These are phyloP conservation scores for Boletales sp. DNA, from an alignment of 768 basidiomycete genomes.

Conservation along the genomic window DNA sequence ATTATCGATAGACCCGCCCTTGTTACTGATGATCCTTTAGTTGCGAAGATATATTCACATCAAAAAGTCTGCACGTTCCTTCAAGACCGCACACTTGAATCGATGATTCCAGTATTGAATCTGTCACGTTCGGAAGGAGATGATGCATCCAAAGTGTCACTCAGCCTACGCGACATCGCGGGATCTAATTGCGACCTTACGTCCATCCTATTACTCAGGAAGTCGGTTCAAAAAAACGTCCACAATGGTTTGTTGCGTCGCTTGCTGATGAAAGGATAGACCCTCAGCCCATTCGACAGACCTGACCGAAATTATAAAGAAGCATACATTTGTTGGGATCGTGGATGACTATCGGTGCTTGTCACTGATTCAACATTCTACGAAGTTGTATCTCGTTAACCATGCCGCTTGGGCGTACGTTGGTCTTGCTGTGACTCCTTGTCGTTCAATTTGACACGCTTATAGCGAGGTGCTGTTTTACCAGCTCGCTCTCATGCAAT, in stretches of 20 bases:
- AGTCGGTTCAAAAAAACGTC: constrained; percentile 51
- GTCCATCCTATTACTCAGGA: constrained; percentile 68
- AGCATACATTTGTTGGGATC: constrained; percentile 90
- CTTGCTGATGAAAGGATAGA: not conserved
- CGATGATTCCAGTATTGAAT: constrained; percentile 79
- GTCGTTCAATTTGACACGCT: not conserved
- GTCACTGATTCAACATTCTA: constrained; percentile 82
- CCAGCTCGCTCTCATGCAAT: constrained; percentile 88
- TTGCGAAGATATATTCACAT: constrained; percentile 64
- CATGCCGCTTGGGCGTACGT: constrained; percentile 81
- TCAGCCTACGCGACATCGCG: constrained; percentile 51
- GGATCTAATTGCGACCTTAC: constrained; percentile 76
- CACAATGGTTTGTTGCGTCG: constrained; percentile 58
- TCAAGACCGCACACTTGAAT: constrained; percentile 87
- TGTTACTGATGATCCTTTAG: constrained; percentile 9
- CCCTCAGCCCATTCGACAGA: constrained; percentile 40
- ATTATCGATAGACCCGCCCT: not conserved
- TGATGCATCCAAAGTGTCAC: constrained; percentile 13
- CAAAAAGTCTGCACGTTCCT: constrained; percentile 91
- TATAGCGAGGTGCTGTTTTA: constrained; percentile 90
- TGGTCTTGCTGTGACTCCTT: not conserved
- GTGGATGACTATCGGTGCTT: constrained; percentile 72
- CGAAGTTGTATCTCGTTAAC: constrained; percentile 86
- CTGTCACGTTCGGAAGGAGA: constrained; percentile 41
- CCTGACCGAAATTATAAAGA: constrained; percentile 76